Conservation (phyloP, 1,284 basidiomycete species). For the Singerocomus inundabilis region DNA sequence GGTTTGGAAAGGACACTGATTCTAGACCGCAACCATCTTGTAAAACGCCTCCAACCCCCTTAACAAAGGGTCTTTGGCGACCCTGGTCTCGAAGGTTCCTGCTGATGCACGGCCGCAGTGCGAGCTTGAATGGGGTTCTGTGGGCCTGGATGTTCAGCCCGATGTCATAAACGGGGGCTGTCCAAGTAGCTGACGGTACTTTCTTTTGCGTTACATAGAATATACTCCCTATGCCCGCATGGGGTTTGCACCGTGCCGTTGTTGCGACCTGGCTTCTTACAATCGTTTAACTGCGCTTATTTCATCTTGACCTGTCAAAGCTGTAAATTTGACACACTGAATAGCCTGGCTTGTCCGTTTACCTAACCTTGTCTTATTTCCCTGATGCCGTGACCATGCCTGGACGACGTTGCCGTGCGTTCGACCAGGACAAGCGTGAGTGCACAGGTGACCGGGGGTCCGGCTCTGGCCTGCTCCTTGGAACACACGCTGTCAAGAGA, state of each 20-base stretch:
- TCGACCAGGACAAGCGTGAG: background rate
- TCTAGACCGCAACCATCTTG: background rate
- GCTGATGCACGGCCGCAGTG: background rate
- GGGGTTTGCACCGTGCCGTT: background rate
- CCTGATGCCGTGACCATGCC: background rate
- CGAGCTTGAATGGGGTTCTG: background rate
- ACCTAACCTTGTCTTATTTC: constrained; percentile 1
- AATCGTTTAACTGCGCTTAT: constrained; percentile 1
- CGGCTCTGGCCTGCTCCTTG: background rate
- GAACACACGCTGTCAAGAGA: constrained; percentile 26
- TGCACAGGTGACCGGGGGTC: constrained; percentile 30
- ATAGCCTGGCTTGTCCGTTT: constrained; percentile 7
- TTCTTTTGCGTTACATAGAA: background rate
- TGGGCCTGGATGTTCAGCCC: background rate
- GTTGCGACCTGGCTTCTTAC: background rate
- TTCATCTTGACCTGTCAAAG: background rate
- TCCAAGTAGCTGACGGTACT: background rate
- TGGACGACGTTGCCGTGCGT: constrained; percentile 1
- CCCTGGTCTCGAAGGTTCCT: background rate
- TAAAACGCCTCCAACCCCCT: background rate
- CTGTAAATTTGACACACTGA: constrained; percentile 1
- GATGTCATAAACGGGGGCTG: background rate
- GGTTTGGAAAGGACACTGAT: constrained; percentile 11
- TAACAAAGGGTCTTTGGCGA: background rate
- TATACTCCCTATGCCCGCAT: background rate